Conservation (phyloP, 169 alveolate species). For the Cryptosporidium baileyi region DNA sequence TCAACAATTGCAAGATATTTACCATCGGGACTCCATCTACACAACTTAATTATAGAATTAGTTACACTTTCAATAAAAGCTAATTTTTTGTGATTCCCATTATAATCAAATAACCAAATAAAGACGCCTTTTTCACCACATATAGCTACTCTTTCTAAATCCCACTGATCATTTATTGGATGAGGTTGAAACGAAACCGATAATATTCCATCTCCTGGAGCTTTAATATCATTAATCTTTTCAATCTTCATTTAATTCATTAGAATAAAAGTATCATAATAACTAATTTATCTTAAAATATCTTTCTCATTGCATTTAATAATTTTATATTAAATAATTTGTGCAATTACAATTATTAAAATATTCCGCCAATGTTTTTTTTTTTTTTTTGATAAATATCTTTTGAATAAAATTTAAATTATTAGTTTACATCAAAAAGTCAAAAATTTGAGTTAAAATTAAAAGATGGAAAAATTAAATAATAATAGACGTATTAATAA, state of each 20-base stretch:
- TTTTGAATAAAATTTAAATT: no score
- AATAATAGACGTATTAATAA: no score
- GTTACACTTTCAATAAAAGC: conserved; percentile 53
- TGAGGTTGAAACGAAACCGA: conserved; percentile 66
- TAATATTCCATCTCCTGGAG: conserved; percentile 60
- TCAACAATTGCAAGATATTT: conserved; percentile 55
- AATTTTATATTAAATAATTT: no score
- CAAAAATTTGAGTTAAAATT: no score
- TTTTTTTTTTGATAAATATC: no score
- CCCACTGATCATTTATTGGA: conserved; percentile 46
- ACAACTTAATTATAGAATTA: conserved; percentile 24
- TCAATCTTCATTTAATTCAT: conserved; percentile 41
- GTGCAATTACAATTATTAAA: neutral
- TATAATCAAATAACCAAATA: conserved; percentile 61
- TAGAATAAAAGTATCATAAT: neutral
- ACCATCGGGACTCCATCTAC: conserved; percentile 69
- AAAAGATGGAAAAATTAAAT: no score
- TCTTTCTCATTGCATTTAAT: neutral
- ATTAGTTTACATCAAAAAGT: no score
- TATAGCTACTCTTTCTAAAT: conserved; percentile 43
- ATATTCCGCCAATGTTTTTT: no score
- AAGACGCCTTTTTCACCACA: conserved; percentile 62
- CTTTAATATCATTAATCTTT: conserved; percentile 35
- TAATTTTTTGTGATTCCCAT: conserved; percentile 36
- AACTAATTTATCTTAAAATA: neutral